Base-by-base conservation (phyloP, 768 basidiomycete genomes). In the Filobasidium floriforme region DNA sequence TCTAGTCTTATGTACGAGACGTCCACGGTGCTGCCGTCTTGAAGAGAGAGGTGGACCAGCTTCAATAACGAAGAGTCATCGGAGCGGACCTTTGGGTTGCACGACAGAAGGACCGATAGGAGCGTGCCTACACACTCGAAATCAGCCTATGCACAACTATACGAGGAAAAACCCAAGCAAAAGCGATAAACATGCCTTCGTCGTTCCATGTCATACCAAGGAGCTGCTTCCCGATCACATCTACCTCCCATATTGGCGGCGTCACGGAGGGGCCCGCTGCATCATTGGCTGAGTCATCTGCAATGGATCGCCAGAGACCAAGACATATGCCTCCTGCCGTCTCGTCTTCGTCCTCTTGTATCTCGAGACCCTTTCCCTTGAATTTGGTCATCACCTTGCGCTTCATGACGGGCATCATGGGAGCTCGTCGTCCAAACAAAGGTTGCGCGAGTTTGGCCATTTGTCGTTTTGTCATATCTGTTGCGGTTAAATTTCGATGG, bases 1-100 rank as follows among this genome's bases (percentile, higher is more conserved):
- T 15, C 46, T 14, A 22, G 2, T 49, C 46, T 22, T 3, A 57
- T 14, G 15, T 57, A 57, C 26, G 26, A 22, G 15, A 15, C 5
- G 15, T 15, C 54, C 26, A 63, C 28, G 29, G 29, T 55, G 11
- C 54, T 32, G 15, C 63, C 63, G 41, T 65, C 63, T 14, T 59
- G 54, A 1, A 65, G 18, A 10, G 29, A 41, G 14, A 65, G 57
- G 28, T 57, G 55, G n/a, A 59, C 54, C 7, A 63, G 49, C 24
- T 57, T 57, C 7, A 26, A 57, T 22, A 49, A 12, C 5, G 46
- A 22, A 15, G 46, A 3, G 22, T 12, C 46, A 14, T 22, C 46
- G 15, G 46, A 5, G 6, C 46, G 46, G 46, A 49, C 14, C 14
- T 49, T 2, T 49, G 32, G 32, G 9, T 37, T 37, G 22, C 54